These are phyloP conservation scores for Aspergillus versicolor DNA, from an alignment of 2,329 filamentous ascomycete genomes.

Conservation along the genomic window DNA sequence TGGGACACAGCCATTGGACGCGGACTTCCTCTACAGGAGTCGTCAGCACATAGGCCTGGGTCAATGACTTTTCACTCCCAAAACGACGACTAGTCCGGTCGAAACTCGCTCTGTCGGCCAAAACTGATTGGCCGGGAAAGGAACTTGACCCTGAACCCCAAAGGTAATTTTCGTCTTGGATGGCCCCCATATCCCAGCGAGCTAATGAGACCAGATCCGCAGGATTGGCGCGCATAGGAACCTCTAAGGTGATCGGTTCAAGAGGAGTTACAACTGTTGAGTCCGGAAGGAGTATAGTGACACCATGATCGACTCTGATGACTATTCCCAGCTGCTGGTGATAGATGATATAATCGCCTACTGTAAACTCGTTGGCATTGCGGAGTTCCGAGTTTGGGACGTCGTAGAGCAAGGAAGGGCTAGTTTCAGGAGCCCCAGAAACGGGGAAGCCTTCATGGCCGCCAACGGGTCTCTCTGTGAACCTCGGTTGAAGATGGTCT, in stretches of 20 bases:
- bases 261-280: slow-evolving; percentile 55
- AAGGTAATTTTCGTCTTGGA: slow-evolving; percentile 7
- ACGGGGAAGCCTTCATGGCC: background rate
- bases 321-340: slow-evolving; percentile 58
- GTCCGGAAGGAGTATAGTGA: slow-evolving; percentile 53
- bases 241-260: slow-evolving; percentile 44
- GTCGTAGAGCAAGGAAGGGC: slow-evolving; percentile 32
- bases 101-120: slow-evolving; percentile 53
- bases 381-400: slow-evolving; percentile 48
- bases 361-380: slow-evolving; percentile 46
- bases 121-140: slow-evolving; percentile 45
- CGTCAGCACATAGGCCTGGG: slow-evolving; percentile 54
- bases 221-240: slow-evolving; percentile 30
- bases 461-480: slow-evolving; percentile 16
- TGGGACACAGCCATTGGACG: slow-evolving; percentile 55
- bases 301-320: slow-evolving; percentile 48
- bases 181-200: background rate
- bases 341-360: slow-evolving; percentile 55
- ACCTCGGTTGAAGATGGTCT: slow-evolving; percentile 22
- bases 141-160: slow-evolving; percentile 12
- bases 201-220: slow-evolving; percentile 20
- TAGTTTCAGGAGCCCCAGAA: background rate
- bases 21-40: slow-evolving; percentile 47
- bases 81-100: slow-evolving; percentile 53
- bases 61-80: slow-evolving; percentile 52